phyloP scores from a whole-genome alignment of 108 stramenopile species.

The Heterococcus sp. region DNA sequence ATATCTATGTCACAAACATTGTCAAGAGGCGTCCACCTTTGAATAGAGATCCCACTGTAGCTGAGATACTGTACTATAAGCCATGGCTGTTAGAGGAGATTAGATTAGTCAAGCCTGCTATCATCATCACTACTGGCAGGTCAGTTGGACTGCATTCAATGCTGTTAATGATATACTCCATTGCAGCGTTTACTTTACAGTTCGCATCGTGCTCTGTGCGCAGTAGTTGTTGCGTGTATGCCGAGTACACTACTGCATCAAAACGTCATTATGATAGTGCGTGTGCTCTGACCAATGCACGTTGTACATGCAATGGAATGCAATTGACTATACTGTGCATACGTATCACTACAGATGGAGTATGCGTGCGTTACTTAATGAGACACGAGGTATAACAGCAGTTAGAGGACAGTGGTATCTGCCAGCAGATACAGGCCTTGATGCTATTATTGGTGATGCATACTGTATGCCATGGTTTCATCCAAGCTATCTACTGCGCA shows the following conservation, averaged over 20 bases:
- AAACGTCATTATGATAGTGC: neutral
- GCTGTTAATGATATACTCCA: neutral
- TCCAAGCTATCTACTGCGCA: conserved; percentile 21
- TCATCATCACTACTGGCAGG: conserved; percentile 18
- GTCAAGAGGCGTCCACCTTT: conserved; percentile 12
- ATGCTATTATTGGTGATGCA: neutral
- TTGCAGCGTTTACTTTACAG: neutral
- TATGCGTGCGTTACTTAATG: conserved; percentile 13
- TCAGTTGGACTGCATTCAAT: too few species aligned
- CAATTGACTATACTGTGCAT: neutral
- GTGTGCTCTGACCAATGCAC: neutral
- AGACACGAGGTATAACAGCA: conserved; percentile 27
- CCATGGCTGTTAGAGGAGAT: conserved; percentile 31
- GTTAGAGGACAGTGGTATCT: conserved; percentile 4
- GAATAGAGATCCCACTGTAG: conserved; percentile 18
- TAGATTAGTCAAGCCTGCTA: conserved; percentile 11
- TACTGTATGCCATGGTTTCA: conserved; percentile 26
- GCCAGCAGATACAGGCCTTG: neutral
- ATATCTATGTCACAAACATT: conserved; percentile 30
- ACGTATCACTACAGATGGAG: conserved; percentile 4
- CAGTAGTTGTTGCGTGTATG: neutral
- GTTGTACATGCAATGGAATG: too few species aligned
- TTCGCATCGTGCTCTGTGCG: neutral
- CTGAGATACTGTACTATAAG: conserved; percentile 25
- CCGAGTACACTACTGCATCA: too few species aligned